Percentiles rank a stretch among this genome's conserved stretches.
Conservation (phyloP, 345 rosid genomes). For the Brassica incana region DNA sequence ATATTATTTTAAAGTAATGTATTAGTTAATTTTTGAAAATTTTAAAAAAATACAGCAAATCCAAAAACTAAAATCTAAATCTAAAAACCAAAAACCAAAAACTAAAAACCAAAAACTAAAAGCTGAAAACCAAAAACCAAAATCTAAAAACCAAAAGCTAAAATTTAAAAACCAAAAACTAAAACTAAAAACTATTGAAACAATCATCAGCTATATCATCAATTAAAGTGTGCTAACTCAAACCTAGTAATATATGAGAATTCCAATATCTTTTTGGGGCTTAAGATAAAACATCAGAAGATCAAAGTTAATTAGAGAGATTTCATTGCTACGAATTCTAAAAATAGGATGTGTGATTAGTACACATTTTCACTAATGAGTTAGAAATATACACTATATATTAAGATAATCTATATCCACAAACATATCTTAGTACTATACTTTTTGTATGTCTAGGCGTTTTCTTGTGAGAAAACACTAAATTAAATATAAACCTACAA, state of each 20-base stretch:
- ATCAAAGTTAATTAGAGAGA: neutral
- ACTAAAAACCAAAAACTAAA: too few species aligned
- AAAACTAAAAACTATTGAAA: too few species aligned
- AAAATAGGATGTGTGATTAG: neutral
- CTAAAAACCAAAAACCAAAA: too few species aligned
- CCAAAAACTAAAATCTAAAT: too few species aligned
- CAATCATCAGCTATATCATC: neutral
- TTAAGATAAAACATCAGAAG: neutral
- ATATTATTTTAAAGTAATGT: too few species aligned
- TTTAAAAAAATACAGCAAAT: too few species aligned
- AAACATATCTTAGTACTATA: neutral
- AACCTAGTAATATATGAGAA: neutral
- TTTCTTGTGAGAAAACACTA: constrained; percentile 12
- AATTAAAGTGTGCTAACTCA: neutral
- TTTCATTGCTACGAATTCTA: neutral
- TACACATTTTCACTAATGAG: neutral
- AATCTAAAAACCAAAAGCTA: too few species aligned
- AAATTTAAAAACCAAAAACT: too few species aligned
- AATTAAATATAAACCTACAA: constrained; percentile 17
- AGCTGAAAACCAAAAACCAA: too few species aligned
- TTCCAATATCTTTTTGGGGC: neutral
- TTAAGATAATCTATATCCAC: constrained; percentile 25
- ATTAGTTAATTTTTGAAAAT: too few species aligned
- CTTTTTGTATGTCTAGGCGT: neutral
- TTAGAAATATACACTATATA: neutral